A percentile compares a stretch with the other conserved stretches of the same genome.
phyloP scores from a whole-genome alignment of 805 yeast species.

The Komagataella phaffii region DNA sequence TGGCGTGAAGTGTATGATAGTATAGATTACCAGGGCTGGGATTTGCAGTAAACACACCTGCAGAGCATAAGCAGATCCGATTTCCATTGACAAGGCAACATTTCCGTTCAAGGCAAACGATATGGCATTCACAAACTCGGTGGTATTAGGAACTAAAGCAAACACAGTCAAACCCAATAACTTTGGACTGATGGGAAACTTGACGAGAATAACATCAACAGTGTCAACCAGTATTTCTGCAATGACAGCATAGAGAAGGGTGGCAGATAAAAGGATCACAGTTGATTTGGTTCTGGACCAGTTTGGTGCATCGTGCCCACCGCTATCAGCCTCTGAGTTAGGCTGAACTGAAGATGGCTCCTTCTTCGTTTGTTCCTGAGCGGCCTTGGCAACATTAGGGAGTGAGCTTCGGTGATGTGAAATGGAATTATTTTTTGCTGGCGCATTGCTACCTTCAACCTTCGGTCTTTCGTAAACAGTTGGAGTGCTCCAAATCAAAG shows the following conservation, averaged over 20 bases:
- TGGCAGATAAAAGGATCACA: conserved; percentile 69
- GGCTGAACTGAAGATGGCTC: conserved; percentile 6
- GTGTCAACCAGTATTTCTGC: conserved; percentile 91
- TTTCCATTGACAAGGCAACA: conserved; percentile 93
- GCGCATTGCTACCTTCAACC: conserved; percentile 1
- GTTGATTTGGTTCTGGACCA: conserved; percentile 87
- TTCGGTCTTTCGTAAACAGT: conserved; percentile 23
- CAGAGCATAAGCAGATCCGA: conserved; percentile 93
- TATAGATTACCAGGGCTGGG: conserved; percentile 76
- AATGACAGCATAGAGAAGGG: conserved; percentile 78
- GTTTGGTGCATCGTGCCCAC: conserved; percentile 93
- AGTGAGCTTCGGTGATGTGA: background rate
- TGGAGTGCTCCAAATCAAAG: conserved; percentile 83
- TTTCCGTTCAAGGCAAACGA: conserved; percentile 94
- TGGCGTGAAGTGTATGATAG: conserved; percentile 33
- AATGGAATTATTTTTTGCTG: background rate
- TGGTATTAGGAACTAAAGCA: conserved; percentile 93
- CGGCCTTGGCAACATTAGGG: conserved; percentile 4
- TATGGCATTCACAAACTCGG: conserved; percentile 93
- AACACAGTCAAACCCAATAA: conserved; percentile 87
- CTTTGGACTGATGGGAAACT: conserved; percentile 79
- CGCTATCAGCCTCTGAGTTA: conserved; percentile 21
- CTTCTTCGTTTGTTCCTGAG: conserved; percentile 2
- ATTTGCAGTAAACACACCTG: conserved; percentile 92
- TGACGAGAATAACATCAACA: conserved; percentile 73